Conservation (phyloP, 441 rosid species). For the Pelargonium cotyledonis region DNA sequence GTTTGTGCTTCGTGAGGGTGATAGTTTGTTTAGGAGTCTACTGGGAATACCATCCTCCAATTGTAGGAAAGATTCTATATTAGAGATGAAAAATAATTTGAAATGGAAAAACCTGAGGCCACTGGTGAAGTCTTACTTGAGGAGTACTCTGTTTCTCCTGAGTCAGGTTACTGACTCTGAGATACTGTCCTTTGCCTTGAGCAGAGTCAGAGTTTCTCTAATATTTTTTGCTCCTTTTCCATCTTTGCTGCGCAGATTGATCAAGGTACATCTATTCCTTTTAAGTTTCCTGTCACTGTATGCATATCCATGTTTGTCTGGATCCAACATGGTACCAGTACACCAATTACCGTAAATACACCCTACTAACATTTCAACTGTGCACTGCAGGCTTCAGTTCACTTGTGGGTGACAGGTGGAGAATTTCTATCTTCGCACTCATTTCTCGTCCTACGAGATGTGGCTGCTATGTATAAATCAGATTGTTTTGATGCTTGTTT, state of each 20-base stretch:
- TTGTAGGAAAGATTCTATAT: conserved; percentile 48
- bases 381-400: conserved; percentile 56
- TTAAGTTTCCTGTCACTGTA: neutral
- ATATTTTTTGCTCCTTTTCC: conserved; percentile 63
- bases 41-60: conserved; percentile 55
- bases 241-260: conserved; percentile 44
- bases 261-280: conserved; percentile 51
- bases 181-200: conserved; percentile 45
- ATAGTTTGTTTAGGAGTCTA: conserved; percentile 47
- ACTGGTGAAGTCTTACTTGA: conserved; percentile 59
- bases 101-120: conserved; percentile 73
- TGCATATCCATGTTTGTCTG: neutral
- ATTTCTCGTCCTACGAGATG: conserved; percentile 52
- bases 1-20: conserved; percentile 59
- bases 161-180: conserved; percentile 61
- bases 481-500: conserved; percentile 61
- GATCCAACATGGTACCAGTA: neutral
- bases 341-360: conserved; percentile 1
- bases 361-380: conserved; percentile 12
- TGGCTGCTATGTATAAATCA: conserved; percentile 46
- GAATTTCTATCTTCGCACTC: conserved; percentile 47
- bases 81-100: conserved; percentile 55
- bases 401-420: conserved; percentile 76
- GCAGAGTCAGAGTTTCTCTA: conserved; percentile 49
- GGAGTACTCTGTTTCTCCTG: conserved; percentile 65